A percentile compares a stretch with the other conserved stretches of the same genome.
These are phyloP conservation scores for Cardamine chenopodiifolia DNA, from an alignment of 345 rosid species.

Conservation along the genomic window DNA sequence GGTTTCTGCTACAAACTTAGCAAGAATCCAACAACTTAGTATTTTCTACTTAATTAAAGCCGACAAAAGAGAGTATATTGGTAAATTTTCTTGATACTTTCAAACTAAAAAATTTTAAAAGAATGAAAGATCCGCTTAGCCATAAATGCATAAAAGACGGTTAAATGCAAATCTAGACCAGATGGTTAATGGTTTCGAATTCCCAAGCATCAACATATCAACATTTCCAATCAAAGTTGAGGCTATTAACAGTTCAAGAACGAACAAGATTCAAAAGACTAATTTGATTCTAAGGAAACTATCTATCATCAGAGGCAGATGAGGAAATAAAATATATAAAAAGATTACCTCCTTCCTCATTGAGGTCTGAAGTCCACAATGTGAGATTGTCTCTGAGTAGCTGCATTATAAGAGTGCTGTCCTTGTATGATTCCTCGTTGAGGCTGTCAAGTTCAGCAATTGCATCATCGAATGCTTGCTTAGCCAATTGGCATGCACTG, in stretches of 20 bases:
- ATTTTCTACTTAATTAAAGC: neutral
- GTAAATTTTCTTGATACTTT: neutral
- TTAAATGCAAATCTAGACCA: neutral
- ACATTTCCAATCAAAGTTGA: neutral
- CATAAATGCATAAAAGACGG: neutral
- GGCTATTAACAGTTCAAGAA: neutral
- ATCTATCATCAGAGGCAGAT: neutral
- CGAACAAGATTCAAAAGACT: neutral
- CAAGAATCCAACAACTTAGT: neutral
- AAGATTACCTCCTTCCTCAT: conserved; percentile 83
- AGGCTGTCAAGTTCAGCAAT: conserved; percentile 94
- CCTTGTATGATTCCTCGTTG: conserved; percentile 96
- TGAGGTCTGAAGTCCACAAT: conserved; percentile 97
- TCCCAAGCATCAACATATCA: neutral
- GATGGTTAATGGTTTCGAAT: neutral
- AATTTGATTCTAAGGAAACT: conserved; percentile 6
- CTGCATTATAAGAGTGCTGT: conserved; percentile 98
- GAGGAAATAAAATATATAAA: neutral
- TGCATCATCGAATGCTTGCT: conserved; percentile 98
- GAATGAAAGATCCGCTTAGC: neutral
- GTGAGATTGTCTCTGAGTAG: conserved; percentile 98
- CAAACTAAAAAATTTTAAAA: neutral
- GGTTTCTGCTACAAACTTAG: neutral
- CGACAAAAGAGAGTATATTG: neutral
- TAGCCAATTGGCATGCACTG: conserved; percentile 98